Conservation (phyloP, 345 rosid species). For the Sonneratia alba region DNA sequence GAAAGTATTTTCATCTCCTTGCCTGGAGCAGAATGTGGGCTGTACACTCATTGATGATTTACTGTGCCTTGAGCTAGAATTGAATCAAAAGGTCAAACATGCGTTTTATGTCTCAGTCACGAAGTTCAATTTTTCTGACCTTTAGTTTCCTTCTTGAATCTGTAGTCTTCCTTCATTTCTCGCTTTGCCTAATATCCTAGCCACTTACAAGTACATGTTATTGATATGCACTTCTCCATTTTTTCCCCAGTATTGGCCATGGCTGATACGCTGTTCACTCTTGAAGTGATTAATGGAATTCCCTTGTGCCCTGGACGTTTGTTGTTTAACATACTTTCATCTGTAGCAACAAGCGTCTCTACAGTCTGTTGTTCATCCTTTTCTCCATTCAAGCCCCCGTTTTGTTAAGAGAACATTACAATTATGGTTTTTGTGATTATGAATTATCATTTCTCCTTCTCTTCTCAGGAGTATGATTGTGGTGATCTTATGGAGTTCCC, state of each 20-base stretch:
- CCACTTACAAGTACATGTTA: too few relatives aligned
- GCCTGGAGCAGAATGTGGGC: not conserved
- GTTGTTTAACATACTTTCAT: not conserved
- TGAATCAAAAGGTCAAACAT: too few relatives aligned
- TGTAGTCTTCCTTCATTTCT: too few relatives aligned
- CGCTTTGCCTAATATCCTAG: too few relatives aligned
- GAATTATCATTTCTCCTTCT: not conserved
- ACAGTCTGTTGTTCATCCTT: not conserved
- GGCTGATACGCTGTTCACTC: not conserved
- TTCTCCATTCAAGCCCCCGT: not conserved
- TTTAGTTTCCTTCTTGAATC: too few relatives aligned
- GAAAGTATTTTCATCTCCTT: not conserved
- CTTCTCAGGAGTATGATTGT: conserved; percentile 13
- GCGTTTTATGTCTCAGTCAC: too few relatives aligned
- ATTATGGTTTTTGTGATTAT: not conserved
- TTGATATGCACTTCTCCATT: too few relatives aligned
- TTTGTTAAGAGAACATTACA: not conserved
- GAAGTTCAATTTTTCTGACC: too few relatives aligned
- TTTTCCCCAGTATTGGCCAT: too few relatives aligned
- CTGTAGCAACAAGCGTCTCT: not conserved
- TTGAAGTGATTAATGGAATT: not conserved
- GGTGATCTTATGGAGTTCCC: conserved; percentile 22
- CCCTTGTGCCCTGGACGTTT: too few relatives aligned
- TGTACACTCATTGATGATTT: too few relatives aligned
- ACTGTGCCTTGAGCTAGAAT: too few relatives aligned